phyloP scores from a whole-genome alignment of 2,329 filamentous ascomycete genomes.

The Penicillium aurantiogriseum region DNA sequence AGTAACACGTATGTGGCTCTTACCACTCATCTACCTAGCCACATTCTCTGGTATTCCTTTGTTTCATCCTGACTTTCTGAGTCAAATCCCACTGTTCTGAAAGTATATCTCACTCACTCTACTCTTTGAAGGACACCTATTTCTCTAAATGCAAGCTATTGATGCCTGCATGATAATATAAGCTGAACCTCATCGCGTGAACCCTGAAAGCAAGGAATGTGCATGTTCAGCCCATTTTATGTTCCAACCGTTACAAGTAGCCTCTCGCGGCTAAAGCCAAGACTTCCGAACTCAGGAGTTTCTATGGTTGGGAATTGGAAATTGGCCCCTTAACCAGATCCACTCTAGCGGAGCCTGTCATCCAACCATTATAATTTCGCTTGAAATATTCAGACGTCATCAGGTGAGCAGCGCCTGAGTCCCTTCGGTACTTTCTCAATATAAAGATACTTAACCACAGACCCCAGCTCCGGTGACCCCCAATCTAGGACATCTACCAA shows the following conservation, averaged over 20 bases:
- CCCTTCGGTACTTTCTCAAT: neutral
- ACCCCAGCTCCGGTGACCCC: neutral
- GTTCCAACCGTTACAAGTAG: neutral
- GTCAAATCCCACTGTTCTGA: neutral
- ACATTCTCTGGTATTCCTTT: neutral
- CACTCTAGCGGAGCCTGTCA: conserved; percentile 1
- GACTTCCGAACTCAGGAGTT: neutral
- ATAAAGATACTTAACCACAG: neutral
- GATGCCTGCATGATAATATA: neutral
- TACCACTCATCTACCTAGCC: neutral
- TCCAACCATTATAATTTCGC: neutral
- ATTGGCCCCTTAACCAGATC: conserved; percentile 1
- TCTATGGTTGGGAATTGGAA: neutral
- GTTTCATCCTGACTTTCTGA: neutral
- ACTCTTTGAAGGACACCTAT: neutral
- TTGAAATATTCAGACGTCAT: neutral
- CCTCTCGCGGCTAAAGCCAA: neutral
- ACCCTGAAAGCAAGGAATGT: neutral
- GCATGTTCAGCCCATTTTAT: neutral
- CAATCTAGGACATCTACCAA: neutral
- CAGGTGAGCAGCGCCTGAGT: neutral
- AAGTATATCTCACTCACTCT: neutral
- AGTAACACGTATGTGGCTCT: neutral
- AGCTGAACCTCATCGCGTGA: neutral
- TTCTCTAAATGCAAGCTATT: neutral